Base-by-base conservation (phyloP, 176 grass and related monocot species). In the Bromus sterilis region DNA sequence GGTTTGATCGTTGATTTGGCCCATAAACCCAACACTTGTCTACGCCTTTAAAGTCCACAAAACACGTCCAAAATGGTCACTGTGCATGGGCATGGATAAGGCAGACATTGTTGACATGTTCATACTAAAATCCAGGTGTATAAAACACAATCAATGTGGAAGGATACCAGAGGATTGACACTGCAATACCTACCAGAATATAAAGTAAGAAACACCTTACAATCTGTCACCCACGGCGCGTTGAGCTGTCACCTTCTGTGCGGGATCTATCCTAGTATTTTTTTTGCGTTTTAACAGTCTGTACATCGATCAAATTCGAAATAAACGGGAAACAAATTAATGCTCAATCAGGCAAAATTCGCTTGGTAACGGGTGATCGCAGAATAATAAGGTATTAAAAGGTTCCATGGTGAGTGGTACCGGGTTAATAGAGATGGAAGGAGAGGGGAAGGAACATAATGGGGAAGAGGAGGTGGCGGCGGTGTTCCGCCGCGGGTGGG, bases 401-500 rank as follows among this genome's bases (percentile, higher is more conserved):
- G 13, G 33, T 12, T 61, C 3, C 49, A 13, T 9, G 18, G 12
- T 42, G 32, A 42, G 20, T 3, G 1, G 6, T 24, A 44, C 12
- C 49, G 10, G 32, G 5, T 35, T 13, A 35, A 39, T 1, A 56
- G 23, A 5, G 4, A 66, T 59, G 36, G 58, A 15, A n/a, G 23
- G n/a, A 37, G 20, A 16, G 16, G 10, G 4, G 15, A 33, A 30
- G 56, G 13, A 83, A 11, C 4, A 18, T 21, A 7, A 5, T 56
- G 15, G 13, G 20, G 3, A 5, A 64, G 10, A 25, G 76, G 7
- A 25, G 63, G 9, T 1, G 66, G 43, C 6, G 32, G 2, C 20
- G 4, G 10, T 4, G 46, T 23, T 67, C 21, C 82, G 60, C 7
- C 82, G 60, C 4, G 33, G 30, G 56, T 97, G 94, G 94, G 89